Conservation (phyloP, 2,329 filamentous ascomycete genomes). For the Neoascochyta sp. region DNA sequence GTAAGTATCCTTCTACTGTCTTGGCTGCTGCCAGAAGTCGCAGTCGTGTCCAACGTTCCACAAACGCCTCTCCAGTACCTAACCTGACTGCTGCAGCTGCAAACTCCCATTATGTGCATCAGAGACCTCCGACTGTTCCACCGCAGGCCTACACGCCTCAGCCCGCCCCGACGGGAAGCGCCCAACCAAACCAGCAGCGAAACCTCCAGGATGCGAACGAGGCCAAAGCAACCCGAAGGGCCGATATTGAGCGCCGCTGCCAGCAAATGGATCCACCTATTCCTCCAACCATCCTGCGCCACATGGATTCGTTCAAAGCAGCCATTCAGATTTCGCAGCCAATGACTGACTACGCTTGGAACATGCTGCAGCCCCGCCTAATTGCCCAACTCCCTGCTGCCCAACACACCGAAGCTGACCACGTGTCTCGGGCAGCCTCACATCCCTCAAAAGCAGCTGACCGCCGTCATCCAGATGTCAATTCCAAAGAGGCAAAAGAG, state of each 20-base stretch:
- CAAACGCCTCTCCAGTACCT: constrained; percentile 18
- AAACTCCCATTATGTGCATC: constrained; percentile 24
- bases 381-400: constrained; percentile 62
- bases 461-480: constrained; percentile 47
- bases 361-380: constrained; percentile 63
- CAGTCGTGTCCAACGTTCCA: constrained; percentile 14
- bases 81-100: constrained; percentile 33
- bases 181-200: constrained; percentile 41
- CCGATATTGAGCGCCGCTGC: constrained; percentile 70
- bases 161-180: constrained; percentile 17
- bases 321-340: constrained; percentile 66
- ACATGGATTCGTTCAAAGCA: constrained; percentile 71
- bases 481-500: constrained; percentile 53
- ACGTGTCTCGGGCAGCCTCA: constrained; percentile 47
- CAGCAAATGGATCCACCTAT: constrained; percentile 64
- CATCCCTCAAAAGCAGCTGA: constrained; percentile 48
- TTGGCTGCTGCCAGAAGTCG: constrained; percentile 12
- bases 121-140: constrained; percentile 33
- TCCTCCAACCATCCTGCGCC: constrained; percentile 57
- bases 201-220: constrained; percentile 62
- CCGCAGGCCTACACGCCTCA: constrained; percentile 33
- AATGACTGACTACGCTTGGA: constrained; percentile 67
- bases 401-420: constrained; percentile 53
- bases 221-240: constrained; percentile 60
- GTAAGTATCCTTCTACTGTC: constrained; percentile 29